These are phyloP conservation scores for Spirogloea muscicola DNA, from an alignment of 139 green algal genomes.

Conservation along the genomic window DNA sequence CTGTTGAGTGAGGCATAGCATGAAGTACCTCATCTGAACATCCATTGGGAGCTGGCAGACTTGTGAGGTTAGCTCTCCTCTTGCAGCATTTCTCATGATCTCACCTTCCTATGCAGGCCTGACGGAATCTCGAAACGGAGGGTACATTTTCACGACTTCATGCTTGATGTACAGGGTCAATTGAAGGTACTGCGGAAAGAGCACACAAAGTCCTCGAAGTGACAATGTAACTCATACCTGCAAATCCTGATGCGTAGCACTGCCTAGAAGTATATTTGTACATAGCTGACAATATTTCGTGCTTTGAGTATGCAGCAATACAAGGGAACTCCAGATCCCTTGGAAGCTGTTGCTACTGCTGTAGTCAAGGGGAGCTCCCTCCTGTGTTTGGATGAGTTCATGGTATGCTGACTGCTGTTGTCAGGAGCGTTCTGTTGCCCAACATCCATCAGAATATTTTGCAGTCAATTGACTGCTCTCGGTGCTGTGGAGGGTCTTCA, in stretches of 20 bases:
- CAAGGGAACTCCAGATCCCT: no score
- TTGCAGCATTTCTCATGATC: no score
- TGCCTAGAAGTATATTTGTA: neutral
- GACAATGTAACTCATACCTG: neutral
- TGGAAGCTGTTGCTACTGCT: no score
- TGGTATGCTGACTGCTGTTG: neutral
- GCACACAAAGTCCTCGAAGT: neutral
- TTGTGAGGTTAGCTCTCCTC: no score
- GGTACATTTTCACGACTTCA: constrained; percentile 97
- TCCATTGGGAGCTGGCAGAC: no score
- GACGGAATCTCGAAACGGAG: constrained; percentile 50
- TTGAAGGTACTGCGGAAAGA: constrained; percentile 32
- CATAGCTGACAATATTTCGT: neutral
- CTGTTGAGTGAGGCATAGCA: no score
- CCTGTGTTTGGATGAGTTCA: constrained; percentile 92
- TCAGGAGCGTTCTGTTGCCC: neutral
- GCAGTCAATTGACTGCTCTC: neutral
- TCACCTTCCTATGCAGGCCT: no score
- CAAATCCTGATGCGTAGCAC: neutral
- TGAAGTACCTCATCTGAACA: no score
- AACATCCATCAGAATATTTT: no score
- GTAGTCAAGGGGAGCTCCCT: constrained; percentile 55
- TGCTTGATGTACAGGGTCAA: constrained; percentile 85
- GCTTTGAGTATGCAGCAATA: no score
- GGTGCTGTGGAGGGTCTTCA: neutral